Percentiles rank a stretch among this genome's conserved stretches.
phyloP scores from a whole-genome alignment of 2,329 filamentous ascomycete genomes.

The Orbilia quercus region DNA sequence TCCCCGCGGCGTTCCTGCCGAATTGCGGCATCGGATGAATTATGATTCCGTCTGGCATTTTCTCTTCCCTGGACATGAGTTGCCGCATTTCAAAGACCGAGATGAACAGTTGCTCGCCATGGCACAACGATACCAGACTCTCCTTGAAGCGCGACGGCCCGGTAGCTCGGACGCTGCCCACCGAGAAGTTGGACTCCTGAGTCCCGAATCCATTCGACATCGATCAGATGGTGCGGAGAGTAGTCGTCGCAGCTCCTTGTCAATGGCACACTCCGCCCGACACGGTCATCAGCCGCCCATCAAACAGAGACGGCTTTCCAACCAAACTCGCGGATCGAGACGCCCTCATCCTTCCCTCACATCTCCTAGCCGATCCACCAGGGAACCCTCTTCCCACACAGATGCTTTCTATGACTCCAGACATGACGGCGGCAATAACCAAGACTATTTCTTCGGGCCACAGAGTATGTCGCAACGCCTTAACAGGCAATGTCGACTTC shows the following conservation, averaged over 20 bases:
- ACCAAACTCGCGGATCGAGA: conserved; percentile 2
- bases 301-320: conserved; percentile 24
- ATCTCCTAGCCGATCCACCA: conserved; percentile 22
- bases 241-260: conserved; percentile 1
- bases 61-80: conserved; percentile 23
- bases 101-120: conserved; percentile 39
- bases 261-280: not conserved
- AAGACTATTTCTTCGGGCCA: conserved; percentile 13
- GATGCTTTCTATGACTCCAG: conserved; percentile 6
- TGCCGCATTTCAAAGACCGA: conserved; percentile 33
- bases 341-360: conserved; percentile 3
- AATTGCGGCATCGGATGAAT: conserved; percentile 36
- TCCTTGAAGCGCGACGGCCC: not conserved
- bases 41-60: conserved; percentile 40
- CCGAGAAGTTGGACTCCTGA: conserved; percentile 18
- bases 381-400: conserved; percentile 30
- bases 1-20: conserved; percentile 27
- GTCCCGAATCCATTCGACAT: conserved; percentile 28
- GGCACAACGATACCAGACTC: conserved; percentile 24
- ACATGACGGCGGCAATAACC: not conserved
- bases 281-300: conserved; percentile 1
- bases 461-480: conserved; percentile 1
- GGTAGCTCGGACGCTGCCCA: not conserved
- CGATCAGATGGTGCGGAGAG: conserved; percentile 18
- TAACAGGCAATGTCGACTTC: conserved; percentile 21